Evolutionary conservation across 306 rosid species (phyloP).

Genomic region (Trifolium dubium): DNA sequence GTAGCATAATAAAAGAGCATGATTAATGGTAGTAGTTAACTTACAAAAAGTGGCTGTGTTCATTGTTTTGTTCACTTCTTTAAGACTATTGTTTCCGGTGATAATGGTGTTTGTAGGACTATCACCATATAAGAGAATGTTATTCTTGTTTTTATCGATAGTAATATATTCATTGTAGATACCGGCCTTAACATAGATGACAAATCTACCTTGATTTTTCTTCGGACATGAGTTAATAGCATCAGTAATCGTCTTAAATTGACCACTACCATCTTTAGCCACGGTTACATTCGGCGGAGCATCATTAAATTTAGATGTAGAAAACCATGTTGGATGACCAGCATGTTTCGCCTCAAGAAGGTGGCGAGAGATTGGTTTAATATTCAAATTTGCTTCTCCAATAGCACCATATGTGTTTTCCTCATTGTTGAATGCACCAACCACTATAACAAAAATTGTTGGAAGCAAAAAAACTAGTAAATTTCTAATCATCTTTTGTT

Average conservation of each 20-base stretch:
- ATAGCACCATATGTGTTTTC: no score
- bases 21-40: neutral
- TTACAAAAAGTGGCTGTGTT: neutral
- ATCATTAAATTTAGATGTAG: neutral
- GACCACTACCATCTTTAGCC: neutral
- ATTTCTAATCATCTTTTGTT: neutral
- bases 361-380: no score
- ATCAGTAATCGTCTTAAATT: neutral
- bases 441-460: neutral
- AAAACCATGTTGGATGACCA: neutral
- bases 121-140: neutral
- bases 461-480: neutral
- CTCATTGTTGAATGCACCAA: neutral
- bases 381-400: no score
- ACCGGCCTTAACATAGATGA: neutral
- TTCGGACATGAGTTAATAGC: neutral
- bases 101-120: neutral
- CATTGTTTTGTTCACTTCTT: neutral
- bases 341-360: neutral
- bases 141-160: neutral
- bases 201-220: neutral
- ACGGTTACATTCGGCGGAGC: neutral
- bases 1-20: neutral
- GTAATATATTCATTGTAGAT: neutral
- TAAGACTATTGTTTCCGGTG: neutral